These are phyloP conservation scores for Hypoxylon sp. DNA, from an alignment of 2,329 filamentous ascomycete genomes.

Conservation along the genomic window DNA sequence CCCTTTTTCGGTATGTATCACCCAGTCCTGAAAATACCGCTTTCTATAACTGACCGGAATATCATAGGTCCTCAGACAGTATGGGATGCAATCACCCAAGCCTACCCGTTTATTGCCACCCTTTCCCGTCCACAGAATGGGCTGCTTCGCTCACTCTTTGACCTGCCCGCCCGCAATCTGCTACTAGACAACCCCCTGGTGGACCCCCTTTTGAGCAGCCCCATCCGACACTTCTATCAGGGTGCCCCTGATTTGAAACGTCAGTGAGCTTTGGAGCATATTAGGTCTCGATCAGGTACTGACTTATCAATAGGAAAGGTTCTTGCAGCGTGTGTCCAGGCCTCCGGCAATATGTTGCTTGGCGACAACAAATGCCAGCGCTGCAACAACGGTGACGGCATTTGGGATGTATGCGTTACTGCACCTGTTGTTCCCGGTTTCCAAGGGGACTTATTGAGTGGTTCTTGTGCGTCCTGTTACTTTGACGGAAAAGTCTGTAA, in stretches of 20 bases:
- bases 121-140: not conserved
- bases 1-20: not conserved
- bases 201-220: too few species aligned
- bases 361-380: not conserved
- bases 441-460: not conserved
- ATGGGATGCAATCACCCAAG: not conserved
- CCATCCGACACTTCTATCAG: too few species aligned
- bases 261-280: not conserved
- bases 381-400: not conserved
- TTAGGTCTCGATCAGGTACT: not conserved
- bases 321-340: constrained; percentile 5
- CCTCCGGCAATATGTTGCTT: not conserved
- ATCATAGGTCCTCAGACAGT: not conserved
- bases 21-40: not conserved
- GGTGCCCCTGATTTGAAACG: too few species aligned
- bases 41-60: not conserved
- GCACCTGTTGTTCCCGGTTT: not conserved
- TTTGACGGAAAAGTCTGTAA: not conserved
- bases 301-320: not conserved
- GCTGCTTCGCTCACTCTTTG: not conserved
- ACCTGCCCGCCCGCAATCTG: too few species aligned
- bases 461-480: not conserved
- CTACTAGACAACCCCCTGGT: too few species aligned
- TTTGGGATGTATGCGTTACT: not conserved
- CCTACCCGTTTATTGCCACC: not conserved